These are phyloP conservation scores for Hymenoscyphus repandus DNA, from an alignment of 2,329 filamentous ascomycete genomes.

Conservation along the genomic window DNA sequence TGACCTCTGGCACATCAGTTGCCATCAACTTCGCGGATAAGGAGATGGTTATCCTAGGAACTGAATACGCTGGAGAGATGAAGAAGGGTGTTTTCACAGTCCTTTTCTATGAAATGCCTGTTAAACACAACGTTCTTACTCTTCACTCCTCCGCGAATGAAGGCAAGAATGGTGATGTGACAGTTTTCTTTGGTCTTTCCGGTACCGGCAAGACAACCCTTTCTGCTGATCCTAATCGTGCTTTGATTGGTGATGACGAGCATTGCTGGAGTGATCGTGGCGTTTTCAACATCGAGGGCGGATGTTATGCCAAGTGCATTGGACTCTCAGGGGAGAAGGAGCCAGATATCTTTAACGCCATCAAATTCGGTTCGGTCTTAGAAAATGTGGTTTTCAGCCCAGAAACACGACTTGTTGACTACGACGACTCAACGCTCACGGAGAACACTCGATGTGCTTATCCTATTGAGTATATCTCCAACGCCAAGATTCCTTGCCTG, in stretches of 20 bases:
- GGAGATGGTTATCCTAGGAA: slow-evolving; percentile 99
- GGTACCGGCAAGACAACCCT: slow-evolving; percentile 98
- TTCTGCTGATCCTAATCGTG: slow-evolving; percentile 93
- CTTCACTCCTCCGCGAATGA: slow-evolving; percentile 98
- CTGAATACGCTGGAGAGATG: slow-evolving; percentile 96
- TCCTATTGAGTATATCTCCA: slow-evolving; percentile 97
- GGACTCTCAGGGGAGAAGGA: slow-evolving; percentile 98
- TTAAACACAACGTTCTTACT: slow-evolving; percentile 98
- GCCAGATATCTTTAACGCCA: slow-evolving; percentile 93
- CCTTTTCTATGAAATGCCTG: slow-evolving; percentile 99
- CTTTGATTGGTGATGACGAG: slow-evolving; percentile 96
- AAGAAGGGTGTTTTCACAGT: slow-evolving; percentile 99
- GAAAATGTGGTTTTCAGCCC: slow-evolving; percentile 99
- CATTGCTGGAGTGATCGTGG: slow-evolving; percentile 98
- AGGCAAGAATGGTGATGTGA: slow-evolving; percentile 90
- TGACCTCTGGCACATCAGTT: slow-evolving; percentile 97
- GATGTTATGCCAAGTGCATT: slow-evolving; percentile 99
- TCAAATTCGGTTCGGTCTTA: slow-evolving; percentile 92
- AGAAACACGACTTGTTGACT: slow-evolving; percentile 83
- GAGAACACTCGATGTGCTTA: slow-evolving; percentile 99
- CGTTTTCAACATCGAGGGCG: slow-evolving; percentile 99
- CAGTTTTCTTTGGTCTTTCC: slow-evolving; percentile 98
- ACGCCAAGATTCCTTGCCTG: slow-evolving; percentile 97
- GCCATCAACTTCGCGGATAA: slow-evolving; percentile 99
- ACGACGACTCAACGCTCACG: slow-evolving; percentile 89